A percentile compares a stretch with the other conserved stretches of the same genome.
phyloP scores from a whole-genome alignment of 225 moss, liverwort and hornwort genomes.

The Marchantia polymorpha region DNA sequence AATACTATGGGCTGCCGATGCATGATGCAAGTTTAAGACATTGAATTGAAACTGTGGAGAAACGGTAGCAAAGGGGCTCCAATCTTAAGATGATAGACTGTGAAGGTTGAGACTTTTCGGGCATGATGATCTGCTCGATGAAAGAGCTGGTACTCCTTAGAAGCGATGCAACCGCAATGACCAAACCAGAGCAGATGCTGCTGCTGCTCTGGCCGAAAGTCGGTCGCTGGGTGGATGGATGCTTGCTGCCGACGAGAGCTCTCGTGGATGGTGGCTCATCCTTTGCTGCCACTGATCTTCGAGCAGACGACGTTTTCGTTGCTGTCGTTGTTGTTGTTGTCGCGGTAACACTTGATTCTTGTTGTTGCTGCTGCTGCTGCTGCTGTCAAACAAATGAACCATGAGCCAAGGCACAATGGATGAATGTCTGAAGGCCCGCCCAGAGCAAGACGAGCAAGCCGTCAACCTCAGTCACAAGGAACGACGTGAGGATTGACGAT shows the following conservation, averaged over 20 bases:
- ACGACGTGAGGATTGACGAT: too few species aligned
- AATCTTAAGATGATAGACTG: not conserved
- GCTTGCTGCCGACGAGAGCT: not conserved
- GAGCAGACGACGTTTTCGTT: too few species aligned
- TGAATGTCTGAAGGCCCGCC: not conserved
- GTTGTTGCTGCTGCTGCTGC: not conserved
- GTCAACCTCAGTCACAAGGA: not conserved
- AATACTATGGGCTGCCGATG: constrained; percentile 5
- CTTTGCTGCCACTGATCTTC: not conserved
- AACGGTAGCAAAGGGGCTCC: not conserved
- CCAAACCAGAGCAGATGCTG: not conserved
- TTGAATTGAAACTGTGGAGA: not conserved
- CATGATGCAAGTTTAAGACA: not conserved
- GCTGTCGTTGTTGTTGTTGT: not conserved
- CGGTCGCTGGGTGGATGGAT: too few species aligned
- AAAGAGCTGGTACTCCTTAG: constrained; percentile 6
- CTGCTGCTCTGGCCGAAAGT: too few species aligned
- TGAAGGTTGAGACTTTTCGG: not conserved
- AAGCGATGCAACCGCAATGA: constrained; percentile 3
- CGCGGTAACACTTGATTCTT: not conserved
- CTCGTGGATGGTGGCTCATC: not conserved
- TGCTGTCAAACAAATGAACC: not conserved
- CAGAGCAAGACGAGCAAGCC: not conserved
- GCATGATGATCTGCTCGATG: constrained; percentile 11
- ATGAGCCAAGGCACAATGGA: too few species aligned